phyloP scores from a whole-genome alignment of 2,329 filamentous ascomycete genomes.

The Fusarium piperis region DNA sequence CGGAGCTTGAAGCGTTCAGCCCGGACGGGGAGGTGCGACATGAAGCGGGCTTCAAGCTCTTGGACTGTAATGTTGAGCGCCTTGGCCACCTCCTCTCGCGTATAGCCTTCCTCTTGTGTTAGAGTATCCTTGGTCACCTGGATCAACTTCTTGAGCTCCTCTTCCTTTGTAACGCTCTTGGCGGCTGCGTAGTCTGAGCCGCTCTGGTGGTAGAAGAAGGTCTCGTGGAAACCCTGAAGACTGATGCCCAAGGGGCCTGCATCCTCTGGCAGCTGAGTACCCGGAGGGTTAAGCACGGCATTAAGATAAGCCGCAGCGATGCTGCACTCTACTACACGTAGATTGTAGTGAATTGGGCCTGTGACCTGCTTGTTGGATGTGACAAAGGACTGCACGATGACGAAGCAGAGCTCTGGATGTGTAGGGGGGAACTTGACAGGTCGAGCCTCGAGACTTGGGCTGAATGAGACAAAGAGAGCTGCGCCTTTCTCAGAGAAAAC shows the following conservation, averaged over 20 bases:
- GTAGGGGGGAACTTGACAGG: conserved; percentile 86
- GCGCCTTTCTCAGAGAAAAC: conserved; percentile 90
- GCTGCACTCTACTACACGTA: conserved; percentile 94
- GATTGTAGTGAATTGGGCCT: conserved; percentile 93
- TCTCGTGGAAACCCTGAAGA: conserved; percentile 86
- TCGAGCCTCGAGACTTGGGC: conserved; percentile 77
- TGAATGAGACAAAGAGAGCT: conserved; percentile 90
- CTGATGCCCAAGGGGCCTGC: conserved; percentile 84
- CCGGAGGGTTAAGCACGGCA: conserved; percentile 64
- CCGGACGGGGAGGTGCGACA: conserved; percentile 88
- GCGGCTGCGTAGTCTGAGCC: conserved; percentile 53
- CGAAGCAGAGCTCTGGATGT: conserved; percentile 84
- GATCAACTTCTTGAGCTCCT: conserved; percentile 80
- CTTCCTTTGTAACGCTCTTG: conserved; percentile 58
- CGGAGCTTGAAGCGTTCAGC: conserved; percentile 88
- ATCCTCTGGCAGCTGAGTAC: conserved; percentile 75
- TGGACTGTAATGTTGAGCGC: conserved; percentile 74
- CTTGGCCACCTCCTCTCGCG: conserved; percentile 81
- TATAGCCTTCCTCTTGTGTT: conserved; percentile 84
- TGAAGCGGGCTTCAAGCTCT: conserved; percentile 80
- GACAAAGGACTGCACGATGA: conserved; percentile 95
- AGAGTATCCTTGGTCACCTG: conserved; percentile 76
- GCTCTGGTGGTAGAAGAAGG: conserved; percentile 71
- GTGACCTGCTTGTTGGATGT: conserved; percentile 95
- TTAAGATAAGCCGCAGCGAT: conserved; percentile 80